These are phyloP conservation scores for Gymnopus androsaceus DNA, from an alignment of 1,284 basidiomycete genomes.

Conservation along the genomic window DNA sequence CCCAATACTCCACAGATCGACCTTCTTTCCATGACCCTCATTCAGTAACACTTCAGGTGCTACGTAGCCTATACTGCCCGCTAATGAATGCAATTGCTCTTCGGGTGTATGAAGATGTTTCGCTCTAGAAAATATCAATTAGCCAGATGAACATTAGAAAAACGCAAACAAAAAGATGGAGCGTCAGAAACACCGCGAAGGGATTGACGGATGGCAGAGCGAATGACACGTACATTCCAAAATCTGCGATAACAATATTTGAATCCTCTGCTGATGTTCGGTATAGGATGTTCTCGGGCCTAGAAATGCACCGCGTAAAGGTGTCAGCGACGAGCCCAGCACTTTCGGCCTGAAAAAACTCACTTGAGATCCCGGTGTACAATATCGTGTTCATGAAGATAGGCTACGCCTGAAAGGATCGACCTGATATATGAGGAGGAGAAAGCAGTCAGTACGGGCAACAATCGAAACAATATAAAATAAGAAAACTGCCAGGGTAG, in stretches of 20 bases:
- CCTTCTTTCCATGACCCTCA: conserved; percentile 85
- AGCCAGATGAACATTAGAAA: not conserved
- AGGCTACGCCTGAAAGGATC: conserved; percentile 77
- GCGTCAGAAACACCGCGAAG: too few relatives aligned
- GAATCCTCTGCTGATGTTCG: conserved; percentile 73
- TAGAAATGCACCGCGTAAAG: conserved; percentile 29
- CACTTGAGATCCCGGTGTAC: conserved; percentile 92
- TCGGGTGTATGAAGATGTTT: conserved; percentile 81
- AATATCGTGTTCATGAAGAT: conserved; percentile 85
- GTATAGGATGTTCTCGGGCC: conserved; percentile 94
- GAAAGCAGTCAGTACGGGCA: not conserved
- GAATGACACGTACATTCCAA: conserved; percentile 74
- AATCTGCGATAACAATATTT: conserved; percentile 91
- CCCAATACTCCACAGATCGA: conserved; percentile 95
- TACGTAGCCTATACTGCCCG: conserved; percentile 92
- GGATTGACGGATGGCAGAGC: not conserved
- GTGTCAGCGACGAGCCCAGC: not conserved
- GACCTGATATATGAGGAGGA: too few relatives aligned
- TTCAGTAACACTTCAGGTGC: conserved; percentile 90
- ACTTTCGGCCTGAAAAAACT: conserved; percentile 24
- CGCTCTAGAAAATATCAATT: conserved; percentile 58
- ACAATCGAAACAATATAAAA: not conserved
- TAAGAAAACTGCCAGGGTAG: not conserved
- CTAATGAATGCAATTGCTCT: conserved; percentile 80
- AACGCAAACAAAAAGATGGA: not conserved